Conservation (phyloP, 169 alveolate genomes). For the Amoebophrya sp. region DNA sequence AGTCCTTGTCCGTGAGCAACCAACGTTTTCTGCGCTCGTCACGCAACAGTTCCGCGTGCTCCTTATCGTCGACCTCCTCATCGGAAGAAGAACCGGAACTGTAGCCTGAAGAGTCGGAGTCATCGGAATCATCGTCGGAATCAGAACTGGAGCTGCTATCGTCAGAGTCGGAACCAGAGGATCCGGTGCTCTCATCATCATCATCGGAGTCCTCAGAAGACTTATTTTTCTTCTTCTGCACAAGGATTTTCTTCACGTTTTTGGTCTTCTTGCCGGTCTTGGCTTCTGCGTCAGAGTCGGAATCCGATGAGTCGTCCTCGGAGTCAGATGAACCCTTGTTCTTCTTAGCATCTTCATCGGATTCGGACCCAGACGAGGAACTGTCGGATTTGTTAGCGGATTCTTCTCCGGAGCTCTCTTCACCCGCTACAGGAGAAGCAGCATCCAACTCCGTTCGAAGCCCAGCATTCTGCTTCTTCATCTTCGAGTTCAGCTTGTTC, state of each 20-base stretch:
- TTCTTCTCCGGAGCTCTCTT: no score
- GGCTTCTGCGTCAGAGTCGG: not conserved
- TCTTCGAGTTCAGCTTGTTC: not conserved
- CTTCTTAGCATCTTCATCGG: not conserved
- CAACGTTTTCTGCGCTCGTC: not conserved
- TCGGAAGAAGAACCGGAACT: not conserved
- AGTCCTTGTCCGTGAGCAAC: constrained; percentile 14
- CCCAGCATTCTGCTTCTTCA: not conserved
- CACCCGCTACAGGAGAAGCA: not conserved
- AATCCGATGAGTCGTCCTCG: not conserved
- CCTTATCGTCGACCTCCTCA: not conserved
- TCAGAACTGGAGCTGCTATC: not conserved
- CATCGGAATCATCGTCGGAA: not conserved
- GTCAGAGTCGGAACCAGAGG: not conserved
- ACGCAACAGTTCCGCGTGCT: not conserved
- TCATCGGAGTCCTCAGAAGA: not conserved
- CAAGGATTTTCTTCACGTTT: no score
- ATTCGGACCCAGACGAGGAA: no score
- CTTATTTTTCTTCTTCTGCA: not conserved
- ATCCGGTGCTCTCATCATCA: no score
- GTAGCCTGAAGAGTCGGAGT: not conserved
- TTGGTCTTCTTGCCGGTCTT: not conserved
- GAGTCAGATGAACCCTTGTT: not conserved
- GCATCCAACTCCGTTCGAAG: not conserved
- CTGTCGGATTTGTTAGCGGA: no score